These are phyloP conservation scores for Vaucheria bursata DNA, from an alignment of 352 stramenopile species.

Conservation along the genomic window DNA sequence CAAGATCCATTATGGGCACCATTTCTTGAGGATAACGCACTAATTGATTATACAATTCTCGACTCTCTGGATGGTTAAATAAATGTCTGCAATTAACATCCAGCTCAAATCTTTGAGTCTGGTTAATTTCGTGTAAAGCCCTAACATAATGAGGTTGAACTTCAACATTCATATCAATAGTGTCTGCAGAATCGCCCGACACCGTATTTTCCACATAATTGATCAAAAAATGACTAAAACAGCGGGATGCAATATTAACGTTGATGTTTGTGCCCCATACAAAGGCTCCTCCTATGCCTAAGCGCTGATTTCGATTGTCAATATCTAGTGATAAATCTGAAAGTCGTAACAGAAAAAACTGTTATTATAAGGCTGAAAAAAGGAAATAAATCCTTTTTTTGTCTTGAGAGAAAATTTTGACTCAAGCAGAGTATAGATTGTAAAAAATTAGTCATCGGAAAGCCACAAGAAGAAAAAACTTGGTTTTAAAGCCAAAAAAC, in stretches of 20 bases:
- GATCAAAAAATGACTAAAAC: slow-evolving; percentile 72
- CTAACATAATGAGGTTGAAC: slow-evolving; percentile 21
- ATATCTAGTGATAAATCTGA: too few relatives aligned
- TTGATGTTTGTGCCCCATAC: slow-evolving; percentile 87
- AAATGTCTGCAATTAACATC: slow-evolving; percentile 82
- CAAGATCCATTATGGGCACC: slow-evolving; percentile 91
- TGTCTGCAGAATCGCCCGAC: slow-evolving; percentile 51
- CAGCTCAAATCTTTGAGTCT: slow-evolving; percentile 63
- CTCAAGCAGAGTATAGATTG: too few relatives aligned
- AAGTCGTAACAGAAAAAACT: too few relatives aligned
- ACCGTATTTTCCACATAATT: not conserved
- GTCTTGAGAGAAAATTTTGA: too few relatives aligned
- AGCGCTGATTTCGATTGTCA: too few relatives aligned
- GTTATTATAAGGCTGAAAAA: too few relatives aligned
- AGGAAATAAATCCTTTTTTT: too few relatives aligned
- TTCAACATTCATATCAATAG: slow-evolving; percentile 50
- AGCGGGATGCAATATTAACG: slow-evolving; percentile 74
- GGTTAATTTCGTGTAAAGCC: slow-evolving; percentile 15
- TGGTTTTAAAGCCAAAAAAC: too few relatives aligned
- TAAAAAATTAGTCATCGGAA: too few relatives aligned
- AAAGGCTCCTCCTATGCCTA: slow-evolving; percentile 62
- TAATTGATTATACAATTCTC: slow-evolving; percentile 90
- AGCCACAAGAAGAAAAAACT: too few relatives aligned
- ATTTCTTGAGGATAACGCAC: slow-evolving; percentile 88
- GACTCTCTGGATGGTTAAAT: slow-evolving; percentile 59